Percentiles rank a stretch among this genome's conserved stretches.
phyloP scores from a whole-genome alignment of 164 flowering plant species.

The Hamamelis virginiana region DNA sequence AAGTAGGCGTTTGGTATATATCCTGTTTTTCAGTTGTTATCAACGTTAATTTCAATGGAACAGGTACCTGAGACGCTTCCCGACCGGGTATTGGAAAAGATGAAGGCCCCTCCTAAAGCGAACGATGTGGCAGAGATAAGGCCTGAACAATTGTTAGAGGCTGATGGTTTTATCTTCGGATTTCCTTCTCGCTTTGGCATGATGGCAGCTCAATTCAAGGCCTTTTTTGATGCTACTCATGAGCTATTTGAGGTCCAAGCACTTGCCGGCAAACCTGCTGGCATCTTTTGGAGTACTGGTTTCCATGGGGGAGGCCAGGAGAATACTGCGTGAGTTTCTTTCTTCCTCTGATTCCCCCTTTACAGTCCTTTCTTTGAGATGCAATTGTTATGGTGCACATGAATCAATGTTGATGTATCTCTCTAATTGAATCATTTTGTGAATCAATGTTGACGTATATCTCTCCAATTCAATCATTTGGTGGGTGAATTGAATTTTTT shows the following conservation, averaged over 20 bases:
- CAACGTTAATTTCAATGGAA: slow-evolving; percentile 15
- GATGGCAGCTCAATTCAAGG: slow-evolving; percentile 77
- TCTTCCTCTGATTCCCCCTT: not conserved
- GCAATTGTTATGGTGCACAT: no score
- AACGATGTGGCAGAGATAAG: slow-evolving; percentile 57
- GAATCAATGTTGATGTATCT: not conserved
- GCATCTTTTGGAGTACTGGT: slow-evolving; percentile 93
- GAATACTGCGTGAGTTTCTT: slow-evolving; percentile 62
- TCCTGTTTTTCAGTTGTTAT: not conserved
- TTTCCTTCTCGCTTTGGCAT: slow-evolving; percentile 89
- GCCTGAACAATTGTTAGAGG: slow-evolving; percentile 73
- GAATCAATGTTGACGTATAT: not conserved
- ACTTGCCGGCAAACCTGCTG: slow-evolving; percentile 94
- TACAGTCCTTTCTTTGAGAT: not conserved
- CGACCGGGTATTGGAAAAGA: slow-evolving; percentile 50
- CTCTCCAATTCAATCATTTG: not conserved
- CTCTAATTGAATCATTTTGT: not conserved
- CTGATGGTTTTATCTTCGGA: slow-evolving; percentile 87
- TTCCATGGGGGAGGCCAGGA: slow-evolving; percentile 97
- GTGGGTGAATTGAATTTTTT: not conserved
- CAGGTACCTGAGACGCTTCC: slow-evolving; percentile 88
- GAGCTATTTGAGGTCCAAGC: slow-evolving; percentile 69
- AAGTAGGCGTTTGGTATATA: not conserved
- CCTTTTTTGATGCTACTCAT: slow-evolving; percentile 72
- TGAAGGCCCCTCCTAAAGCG: slow-evolving; percentile 74